Evolutionary conservation across 225 moss, liverwort and hornwort genomes (phyloP).

Genomic region (Pseudoscleropodium purum): DNA sequence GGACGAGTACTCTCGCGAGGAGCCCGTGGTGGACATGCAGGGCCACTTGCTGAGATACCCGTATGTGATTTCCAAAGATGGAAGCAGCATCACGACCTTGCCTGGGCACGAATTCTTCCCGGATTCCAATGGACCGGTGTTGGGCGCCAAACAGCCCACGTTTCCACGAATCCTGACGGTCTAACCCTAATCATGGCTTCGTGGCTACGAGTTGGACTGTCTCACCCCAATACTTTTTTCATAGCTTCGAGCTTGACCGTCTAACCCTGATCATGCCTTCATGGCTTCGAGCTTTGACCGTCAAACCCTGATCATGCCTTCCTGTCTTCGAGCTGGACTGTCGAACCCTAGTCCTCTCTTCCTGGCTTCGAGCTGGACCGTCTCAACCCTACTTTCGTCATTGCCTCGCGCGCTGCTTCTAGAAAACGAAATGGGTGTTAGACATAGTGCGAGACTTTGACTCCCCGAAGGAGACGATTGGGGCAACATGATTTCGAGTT

Average conservation of each 20-base stretch:
- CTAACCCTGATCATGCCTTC: neutral
- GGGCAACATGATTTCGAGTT: neutral
- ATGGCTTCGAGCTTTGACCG: neutral
- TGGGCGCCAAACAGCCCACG: slow-evolving; percentile 18
- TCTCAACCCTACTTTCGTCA: neutral
- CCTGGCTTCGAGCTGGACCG: neutral
- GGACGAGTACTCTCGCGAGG: slow-evolving; percentile 41
- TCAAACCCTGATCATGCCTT: neutral
- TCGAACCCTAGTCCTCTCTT: too few relatives aligned
- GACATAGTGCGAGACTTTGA: neutral
- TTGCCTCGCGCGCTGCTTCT: neutral
- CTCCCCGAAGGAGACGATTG: neutral
- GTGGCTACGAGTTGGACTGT: neutral
- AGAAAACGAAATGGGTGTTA: neutral
- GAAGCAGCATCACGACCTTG: slow-evolving; percentile 12
- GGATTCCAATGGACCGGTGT: slow-evolving; percentile 22
- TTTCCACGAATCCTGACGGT: slow-evolving; percentile 37
- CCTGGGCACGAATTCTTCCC: slow-evolving; percentile 38
- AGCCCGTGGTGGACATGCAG: slow-evolving; percentile 42
- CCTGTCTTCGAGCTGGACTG: neutral
- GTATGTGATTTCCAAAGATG: slow-evolving; percentile 17
- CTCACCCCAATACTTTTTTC: neutral
- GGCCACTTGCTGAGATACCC: slow-evolving; percentile 49
- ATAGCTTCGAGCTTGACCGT: neutral
- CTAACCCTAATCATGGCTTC: neutral